These are phyloP conservation scores for Allantophomopsis cytisporea DNA, from an alignment of 2,329 filamentous ascomycete species.

Conservation along the genomic window DNA sequence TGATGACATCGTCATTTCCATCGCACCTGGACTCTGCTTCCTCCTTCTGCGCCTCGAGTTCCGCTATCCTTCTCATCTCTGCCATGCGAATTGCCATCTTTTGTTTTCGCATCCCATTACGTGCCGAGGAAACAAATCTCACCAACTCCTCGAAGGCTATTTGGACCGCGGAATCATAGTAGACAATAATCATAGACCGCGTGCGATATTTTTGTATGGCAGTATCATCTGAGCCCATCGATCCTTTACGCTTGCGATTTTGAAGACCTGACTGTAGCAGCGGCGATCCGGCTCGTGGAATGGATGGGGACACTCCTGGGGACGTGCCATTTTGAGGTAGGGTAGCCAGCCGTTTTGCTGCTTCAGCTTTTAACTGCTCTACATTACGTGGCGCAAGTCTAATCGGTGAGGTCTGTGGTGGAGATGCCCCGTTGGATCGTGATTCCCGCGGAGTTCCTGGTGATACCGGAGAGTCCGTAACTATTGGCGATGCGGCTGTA, in stretches of 20 bases:
- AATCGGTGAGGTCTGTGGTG: slow-evolving; percentile 2
- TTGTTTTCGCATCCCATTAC: slow-evolving; percentile 77
- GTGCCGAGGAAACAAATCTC: slow-evolving; percentile 63
- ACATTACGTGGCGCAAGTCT: slow-evolving; percentile 4
- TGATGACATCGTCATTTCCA: slow-evolving; percentile 3
- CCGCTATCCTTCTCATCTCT: slow-evolving; percentile 45
- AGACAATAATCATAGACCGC: slow-evolving; percentile 71
- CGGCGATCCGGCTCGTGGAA: slow-evolving; percentile 1
- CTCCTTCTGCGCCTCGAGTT: slow-evolving; percentile 39
- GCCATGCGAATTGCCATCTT: slow-evolving; percentile 71
- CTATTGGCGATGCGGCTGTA: slow-evolving; percentile 7
- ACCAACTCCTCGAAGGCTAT: slow-evolving; percentile 72
- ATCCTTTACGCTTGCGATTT: slow-evolving; percentile 18
- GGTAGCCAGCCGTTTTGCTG: slow-evolving; percentile 9
- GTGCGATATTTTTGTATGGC: slow-evolving; percentile 40
- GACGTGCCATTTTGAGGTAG: slow-evolving; percentile 1
- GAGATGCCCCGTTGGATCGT: slow-evolving; percentile 4
- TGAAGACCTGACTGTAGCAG: slow-evolving; percentile 3
- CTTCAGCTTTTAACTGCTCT: slow-evolving; percentile 3
- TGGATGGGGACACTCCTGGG: neutral
- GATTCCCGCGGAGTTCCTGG: too few relatives aligned
- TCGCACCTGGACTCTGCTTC: slow-evolving; percentile 24
- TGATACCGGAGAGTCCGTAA: neutral
- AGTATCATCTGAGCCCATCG: slow-evolving; percentile 15
- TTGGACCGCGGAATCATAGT: slow-evolving; percentile 82